These are phyloP conservation scores for Bryoerythrophyllum caledonicum DNA, from an alignment of 225 moss, liverwort and hornwort species.

Conservation along the genomic window DNA sequence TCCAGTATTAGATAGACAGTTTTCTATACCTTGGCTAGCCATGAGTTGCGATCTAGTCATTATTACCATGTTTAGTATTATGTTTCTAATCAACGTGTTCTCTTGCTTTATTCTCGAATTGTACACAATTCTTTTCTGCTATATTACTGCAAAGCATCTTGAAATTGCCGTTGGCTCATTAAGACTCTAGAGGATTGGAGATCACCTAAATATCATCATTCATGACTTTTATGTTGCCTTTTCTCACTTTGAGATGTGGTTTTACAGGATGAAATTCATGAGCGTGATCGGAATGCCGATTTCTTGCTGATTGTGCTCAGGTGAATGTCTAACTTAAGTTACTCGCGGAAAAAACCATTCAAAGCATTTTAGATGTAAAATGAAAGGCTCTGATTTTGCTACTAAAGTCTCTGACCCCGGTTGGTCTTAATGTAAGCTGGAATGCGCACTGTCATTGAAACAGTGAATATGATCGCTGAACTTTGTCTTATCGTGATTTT, in stretches of 20 bases:
- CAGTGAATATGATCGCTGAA: slow-evolving; percentile 22
- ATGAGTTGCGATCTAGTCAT: slow-evolving; percentile 1
- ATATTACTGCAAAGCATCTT: slow-evolving; percentile 12
- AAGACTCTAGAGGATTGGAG: slow-evolving; percentile 8
- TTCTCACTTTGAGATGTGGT: slow-evolving; percentile 26
- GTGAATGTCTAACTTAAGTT: slow-evolving; percentile 28
- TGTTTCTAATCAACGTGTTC: slow-evolving; percentile 18
- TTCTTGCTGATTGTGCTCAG: slow-evolving; percentile 85
- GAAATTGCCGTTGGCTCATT: not conserved
- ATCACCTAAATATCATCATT: not conserved
- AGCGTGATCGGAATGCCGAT: slow-evolving; percentile 93
- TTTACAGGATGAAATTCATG: slow-evolving; percentile 97
- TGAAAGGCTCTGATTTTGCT: slow-evolving; percentile 11
- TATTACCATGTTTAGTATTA: not conserved
- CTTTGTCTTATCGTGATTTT: slow-evolving; percentile 10
- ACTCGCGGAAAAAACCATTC: slow-evolving; percentile 1
- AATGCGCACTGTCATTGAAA: not conserved
- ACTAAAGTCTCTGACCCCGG: not conserved
- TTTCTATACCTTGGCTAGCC: slow-evolving; percentile 8
- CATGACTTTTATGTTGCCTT: not conserved
- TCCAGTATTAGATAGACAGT: not conserved
- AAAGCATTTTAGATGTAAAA: not conserved
- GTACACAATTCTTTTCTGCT: not conserved
- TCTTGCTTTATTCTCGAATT: slow-evolving; percentile 8
- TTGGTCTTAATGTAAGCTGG: slow-evolving; percentile 12